These are phyloP conservation scores for Trichoderma guizhouense DNA, from an alignment of 2,329 filamentous ascomycete species.

Conservation along the genomic window DNA sequence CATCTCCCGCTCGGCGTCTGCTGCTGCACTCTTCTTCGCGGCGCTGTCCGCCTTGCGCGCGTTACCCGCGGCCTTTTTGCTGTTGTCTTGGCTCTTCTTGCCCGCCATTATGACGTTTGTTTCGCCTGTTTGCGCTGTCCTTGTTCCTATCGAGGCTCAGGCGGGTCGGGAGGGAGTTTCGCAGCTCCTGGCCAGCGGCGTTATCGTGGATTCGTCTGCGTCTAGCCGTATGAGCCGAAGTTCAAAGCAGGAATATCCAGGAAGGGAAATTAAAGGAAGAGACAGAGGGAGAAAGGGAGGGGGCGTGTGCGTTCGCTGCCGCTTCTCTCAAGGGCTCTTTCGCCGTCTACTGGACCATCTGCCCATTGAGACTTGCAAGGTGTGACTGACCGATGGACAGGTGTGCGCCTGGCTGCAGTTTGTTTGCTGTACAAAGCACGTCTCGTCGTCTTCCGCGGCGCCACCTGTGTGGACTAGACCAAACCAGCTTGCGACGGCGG, in stretches of 20 bases:
- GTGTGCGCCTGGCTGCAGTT: constrained; percentile 12
- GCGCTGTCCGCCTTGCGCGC: constrained; percentile 89
- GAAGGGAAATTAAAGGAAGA: constrained; percentile 13
- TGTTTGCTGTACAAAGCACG: constrained; percentile 2
- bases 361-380: constrained; percentile 9
- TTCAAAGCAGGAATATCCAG: neutral
- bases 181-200: neutral
- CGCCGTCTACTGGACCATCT: neutral
- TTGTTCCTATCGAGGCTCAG: neutral
- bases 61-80: constrained; percentile 86
- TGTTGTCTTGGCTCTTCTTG: constrained; percentile 74
- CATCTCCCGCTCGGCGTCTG: constrained; percentile 61
- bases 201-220: neutral
- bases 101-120: constrained; percentile 55
- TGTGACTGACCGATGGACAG: constrained; percentile 11
- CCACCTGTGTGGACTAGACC: constrained; percentile 12
- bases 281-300: neutral
- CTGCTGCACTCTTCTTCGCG: constrained; percentile 70
- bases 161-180: neutral
- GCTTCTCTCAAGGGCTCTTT: neutral
- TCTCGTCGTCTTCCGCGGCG: constrained; percentile 1
- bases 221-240: constrained; percentile 10
- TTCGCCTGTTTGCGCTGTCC: neutral
- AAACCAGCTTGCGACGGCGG: neutral
- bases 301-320: constrained; percentile 6